Base-by-base conservation (phyloP, 2,329 filamentous ascomycete species). In the Pseudogymnoascus sp. region DNA sequence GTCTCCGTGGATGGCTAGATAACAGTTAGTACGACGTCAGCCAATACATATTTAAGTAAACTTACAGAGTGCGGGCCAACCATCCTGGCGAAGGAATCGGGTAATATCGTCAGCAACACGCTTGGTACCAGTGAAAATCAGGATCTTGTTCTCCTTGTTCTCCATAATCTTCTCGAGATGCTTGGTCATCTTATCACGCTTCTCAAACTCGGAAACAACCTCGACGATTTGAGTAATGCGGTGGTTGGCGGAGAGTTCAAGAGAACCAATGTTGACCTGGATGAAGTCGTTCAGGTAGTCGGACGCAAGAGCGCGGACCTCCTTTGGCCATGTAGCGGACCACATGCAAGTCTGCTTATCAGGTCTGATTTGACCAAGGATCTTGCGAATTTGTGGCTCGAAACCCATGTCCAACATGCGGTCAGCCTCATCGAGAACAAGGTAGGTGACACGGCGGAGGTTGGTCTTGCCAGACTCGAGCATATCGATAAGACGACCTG, bases 351-450 rank as follows among this genome's bases (percentile, higher is more conserved):
- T 99, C 78, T 99, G 94, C 83, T 94, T 89, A 76, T 99, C 94
- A 62, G 94, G 94, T 70, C 94, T 91, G 77, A 97, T 97, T 80
- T 99, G 94, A 67, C 89, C 84, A 70, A 99, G 92, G 69, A 99
- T 97, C 82, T 97, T 97, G 81, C 94, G 91, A 73, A 99, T 97
- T 77, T 97, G 94, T 69, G 94, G 94, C 80, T 99, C 94, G 79
- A 99, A 97, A 86, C 94, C 94, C 94, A 99, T 99, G 80, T 99
- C 94, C 76, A 99, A 84, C 94, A 99, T 99, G 74, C 94, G 93
- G 80, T 99, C 94, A 75, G 94, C 94, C 82, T 99, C 94, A 73
- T 99, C 94, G 67, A 99, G 92, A 69, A 97, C 94, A 64, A 99
- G 83, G 80, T 99, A 99, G 63, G 94, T 99, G 66, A 97, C 92